Evolutionary conservation across 305 asterid species (phyloP).

Genomic region (Rubia tinctorum): DNA sequence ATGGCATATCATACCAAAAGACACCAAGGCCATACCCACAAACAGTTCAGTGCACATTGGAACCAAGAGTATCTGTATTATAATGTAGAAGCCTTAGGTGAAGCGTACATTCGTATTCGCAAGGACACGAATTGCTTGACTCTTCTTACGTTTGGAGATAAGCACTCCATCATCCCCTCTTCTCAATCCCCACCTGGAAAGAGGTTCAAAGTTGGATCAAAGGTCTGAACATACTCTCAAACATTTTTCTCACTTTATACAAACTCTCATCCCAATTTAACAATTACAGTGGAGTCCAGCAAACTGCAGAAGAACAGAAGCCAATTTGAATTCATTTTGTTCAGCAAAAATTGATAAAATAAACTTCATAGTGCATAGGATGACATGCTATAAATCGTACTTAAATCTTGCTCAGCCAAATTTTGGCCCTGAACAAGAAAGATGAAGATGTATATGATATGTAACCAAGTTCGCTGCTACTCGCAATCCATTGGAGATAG

Average conservation of each 20-base stretch:
- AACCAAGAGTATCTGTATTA: conserved; percentile 37
- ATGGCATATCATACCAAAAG: background rate
- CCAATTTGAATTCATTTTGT: background rate
- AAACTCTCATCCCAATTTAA: background rate
- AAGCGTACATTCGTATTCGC: conserved; percentile 85
- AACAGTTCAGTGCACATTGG: conserved; percentile 36
- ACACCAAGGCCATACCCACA: conserved; percentile 40
- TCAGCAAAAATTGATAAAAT: background rate
- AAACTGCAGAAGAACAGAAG: background rate
- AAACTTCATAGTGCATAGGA: background rate
- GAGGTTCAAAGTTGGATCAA: conserved; percentile 11
- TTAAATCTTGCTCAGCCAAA: background rate
- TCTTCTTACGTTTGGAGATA: conserved; percentile 39
- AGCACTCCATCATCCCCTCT: conserved; percentile 26
- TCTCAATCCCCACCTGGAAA: conserved; percentile 38
- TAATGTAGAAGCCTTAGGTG: conserved; percentile 39
- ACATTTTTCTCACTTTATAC: background rate
- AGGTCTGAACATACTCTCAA: background rate
- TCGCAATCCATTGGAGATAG: background rate
- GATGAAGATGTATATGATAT: background rate
- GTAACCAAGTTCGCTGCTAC: background rate
- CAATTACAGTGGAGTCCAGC: background rate
- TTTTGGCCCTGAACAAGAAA: background rate
- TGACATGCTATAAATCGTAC: background rate
- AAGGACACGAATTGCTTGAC: conserved; percentile 50